A percentile compares a stretch with the other conserved stretches of the same genome.
These are phyloP conservation scores for Talaromyces islandicus DNA, from an alignment of 2,329 filamentous ascomycete species.

Conservation along the genomic window DNA sequence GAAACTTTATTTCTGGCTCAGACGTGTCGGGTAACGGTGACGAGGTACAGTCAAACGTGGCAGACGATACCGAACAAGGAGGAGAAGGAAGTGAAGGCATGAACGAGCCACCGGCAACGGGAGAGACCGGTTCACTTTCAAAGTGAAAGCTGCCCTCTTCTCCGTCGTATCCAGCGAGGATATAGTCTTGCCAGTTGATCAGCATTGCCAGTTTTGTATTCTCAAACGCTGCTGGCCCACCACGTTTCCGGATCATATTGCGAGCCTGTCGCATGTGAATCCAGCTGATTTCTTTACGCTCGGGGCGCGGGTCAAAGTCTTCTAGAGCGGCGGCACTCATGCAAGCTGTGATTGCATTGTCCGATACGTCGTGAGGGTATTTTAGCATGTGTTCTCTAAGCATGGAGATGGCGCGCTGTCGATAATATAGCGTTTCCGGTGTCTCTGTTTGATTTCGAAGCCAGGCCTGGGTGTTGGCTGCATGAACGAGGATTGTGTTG, in stretches of 20 bases:
- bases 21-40: slow-evolving; percentile 11
- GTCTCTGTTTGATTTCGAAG: slow-evolving; percentile 29
- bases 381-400: slow-evolving; percentile 26
- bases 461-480: slow-evolving; percentile 34
- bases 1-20: slow-evolving; percentile 25
- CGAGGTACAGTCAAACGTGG: slow-evolving; percentile 6
- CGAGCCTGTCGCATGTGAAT: slow-evolving; percentile 35
- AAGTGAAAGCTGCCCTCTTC: slow-evolving; percentile 30
- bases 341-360: slow-evolving; percentile 34
- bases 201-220: slow-evolving; percentile 34
- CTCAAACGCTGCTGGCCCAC: slow-evolving; percentile 30
- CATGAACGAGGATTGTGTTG: slow-evolving; percentile 34
- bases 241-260: slow-evolving; percentile 32
- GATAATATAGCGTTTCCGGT: slow-evolving; percentile 23
- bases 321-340: slow-evolving; percentile 35
- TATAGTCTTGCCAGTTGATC: slow-evolving; percentile 39
- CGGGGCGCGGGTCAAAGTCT: slow-evolving; percentile 34
- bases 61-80: slow-evolving; percentile 8
- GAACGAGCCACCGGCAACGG: slow-evolving; percentile 5
- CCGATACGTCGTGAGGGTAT: slow-evolving; percentile 28
- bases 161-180: slow-evolving; percentile 33
- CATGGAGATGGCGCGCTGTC: slow-evolving; percentile 27
- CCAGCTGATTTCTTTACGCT: slow-evolving; percentile 32
- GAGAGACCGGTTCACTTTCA: slow-evolving; percentile 17
- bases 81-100: slow-evolving; percentile 18